Evolutionary conservation across 257 asterid species (phyloP).

Genomic region (Solanum ossicruentum): DNA sequence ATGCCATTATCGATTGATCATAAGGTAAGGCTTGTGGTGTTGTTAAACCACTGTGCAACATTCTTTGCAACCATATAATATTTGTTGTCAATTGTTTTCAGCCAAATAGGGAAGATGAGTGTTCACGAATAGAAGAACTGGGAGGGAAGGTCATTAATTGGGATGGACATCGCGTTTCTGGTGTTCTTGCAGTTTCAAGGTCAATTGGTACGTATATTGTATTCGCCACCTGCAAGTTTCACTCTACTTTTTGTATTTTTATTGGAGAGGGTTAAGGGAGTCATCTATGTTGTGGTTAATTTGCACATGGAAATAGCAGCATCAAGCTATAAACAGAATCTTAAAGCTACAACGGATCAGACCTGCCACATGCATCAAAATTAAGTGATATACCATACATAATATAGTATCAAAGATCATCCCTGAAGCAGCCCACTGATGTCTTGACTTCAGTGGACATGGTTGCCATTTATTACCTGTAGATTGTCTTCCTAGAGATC

Average conservation of each 20-base stretch:
- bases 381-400: neutral
- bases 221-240: neutral
- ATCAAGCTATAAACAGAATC: neutral
- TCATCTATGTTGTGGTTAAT: neutral
- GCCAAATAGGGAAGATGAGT: conserved; percentile 72
- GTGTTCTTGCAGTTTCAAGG: conserved; percentile 70
- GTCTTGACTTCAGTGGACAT: neutral
- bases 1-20: conserved; percentile 66
- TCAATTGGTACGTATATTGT: conserved; percentile 48
- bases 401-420: neutral
- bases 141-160: conserved; percentile 79
- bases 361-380: neutral
- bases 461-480: neutral
- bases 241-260: neutral
- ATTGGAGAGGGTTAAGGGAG: neutral
- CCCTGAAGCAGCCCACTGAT: neutral
- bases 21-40: conserved; percentile 28
- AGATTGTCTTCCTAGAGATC: neutral
- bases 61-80: neutral
- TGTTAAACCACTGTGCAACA: neutral
- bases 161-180: conserved; percentile 75
- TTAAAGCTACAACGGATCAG: neutral
- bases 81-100: conserved; percentile 5
- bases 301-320: neutral
- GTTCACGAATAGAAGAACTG: conserved; percentile 44